Percentiles rank a stretch among this genome's conserved stretches.
Conservation (phyloP, 2,329 filamentous ascomycete species). For the Acrocalymma vagum region DNA sequence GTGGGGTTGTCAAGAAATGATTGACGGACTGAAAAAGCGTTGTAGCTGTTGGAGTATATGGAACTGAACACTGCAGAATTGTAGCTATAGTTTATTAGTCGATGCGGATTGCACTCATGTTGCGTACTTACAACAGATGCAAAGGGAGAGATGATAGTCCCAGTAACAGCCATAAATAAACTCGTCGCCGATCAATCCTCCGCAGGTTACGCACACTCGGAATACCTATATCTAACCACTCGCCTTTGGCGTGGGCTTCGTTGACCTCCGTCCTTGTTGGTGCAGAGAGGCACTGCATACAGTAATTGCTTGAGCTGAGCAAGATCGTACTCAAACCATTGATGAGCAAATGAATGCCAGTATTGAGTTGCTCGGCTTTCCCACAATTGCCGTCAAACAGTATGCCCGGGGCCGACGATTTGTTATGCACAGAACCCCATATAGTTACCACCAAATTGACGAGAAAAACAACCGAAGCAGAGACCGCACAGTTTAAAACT, state of each 20-base stretch:
- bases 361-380: constrained; percentile 11
- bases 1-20: constrained; percentile 11
- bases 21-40: constrained; percentile 17
- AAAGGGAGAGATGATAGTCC: constrained; percentile 3
- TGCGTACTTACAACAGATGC: constrained; percentile 14
- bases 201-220: constrained; percentile 48
- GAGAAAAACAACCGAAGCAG: constrained; percentile 17
- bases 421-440: constrained; percentile 10
- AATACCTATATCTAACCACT: constrained; percentile 42
- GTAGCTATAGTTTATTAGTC: constrained; percentile 32
- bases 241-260: constrained; percentile 51
- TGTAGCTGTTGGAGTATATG: constrained; percentile 22
- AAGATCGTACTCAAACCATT: constrained; percentile 57
- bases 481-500: constrained; percentile 17
- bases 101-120: constrained; percentile 23
- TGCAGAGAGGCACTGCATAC: constrained; percentile 61
- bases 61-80: constrained; percentile 34
- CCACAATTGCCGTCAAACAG: constrained; percentile 30
- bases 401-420: constrained; percentile 2
- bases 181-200: constrained; percentile 1
- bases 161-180: constrained; percentile 6
- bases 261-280: constrained; percentile 61
- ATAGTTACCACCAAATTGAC: constrained; percentile 22
- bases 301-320: constrained; percentile 59
- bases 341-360: constrained; percentile 54